Conservation (phyloP, 1,139 yeast genomes). For the Pichia sp. region DNA sequence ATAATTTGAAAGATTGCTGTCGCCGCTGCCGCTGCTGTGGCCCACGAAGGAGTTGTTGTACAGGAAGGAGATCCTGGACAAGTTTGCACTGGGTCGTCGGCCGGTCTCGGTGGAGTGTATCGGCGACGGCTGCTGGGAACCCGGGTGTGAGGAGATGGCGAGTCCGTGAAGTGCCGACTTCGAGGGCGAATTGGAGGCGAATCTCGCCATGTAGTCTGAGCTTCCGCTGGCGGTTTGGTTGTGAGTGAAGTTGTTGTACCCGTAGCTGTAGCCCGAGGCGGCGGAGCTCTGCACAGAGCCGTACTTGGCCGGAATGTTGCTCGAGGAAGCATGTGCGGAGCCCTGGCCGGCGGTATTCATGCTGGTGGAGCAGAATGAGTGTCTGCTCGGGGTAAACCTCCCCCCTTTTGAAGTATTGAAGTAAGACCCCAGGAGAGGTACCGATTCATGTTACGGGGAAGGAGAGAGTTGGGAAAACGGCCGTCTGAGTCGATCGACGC, state of each 20-base stretch:
- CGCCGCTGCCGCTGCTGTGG: slow-evolving; percentile 6
- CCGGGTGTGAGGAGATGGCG: background rate
- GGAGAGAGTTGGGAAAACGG: too few relatives aligned
- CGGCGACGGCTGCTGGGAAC: slow-evolving; percentile 22
- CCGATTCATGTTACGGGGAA: too few relatives aligned
- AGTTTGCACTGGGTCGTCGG: slow-evolving; percentile 29
- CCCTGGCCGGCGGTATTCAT: background rate
- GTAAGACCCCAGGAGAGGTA: too few relatives aligned
- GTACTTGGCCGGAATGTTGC: background rate
- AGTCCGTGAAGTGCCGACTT: slow-evolving; percentile 1
- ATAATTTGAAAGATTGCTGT: background rate
- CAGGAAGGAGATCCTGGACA: slow-evolving; percentile 36
- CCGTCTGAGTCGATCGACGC: too few relatives aligned
- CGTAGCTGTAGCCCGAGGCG: background rate
- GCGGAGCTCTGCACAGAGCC: background rate
- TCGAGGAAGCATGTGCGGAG: background rate
- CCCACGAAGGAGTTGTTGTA: slow-evolving; percentile 12
- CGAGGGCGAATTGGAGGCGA: slow-evolving; percentile 7
- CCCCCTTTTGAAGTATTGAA: too few relatives aligned
- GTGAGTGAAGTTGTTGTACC: background rate
- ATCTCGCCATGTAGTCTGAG: slow-evolving; percentile 5
- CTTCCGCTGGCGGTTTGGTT: background rate
- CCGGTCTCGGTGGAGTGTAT: slow-evolving; percentile 25
- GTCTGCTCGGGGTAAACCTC: too few relatives aligned
- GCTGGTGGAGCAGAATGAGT: background rate